Percentiles rank a stretch among this genome's conserved stretches.
These are phyloP conservation scores for Actinomortierella wolfii DNA, from an alignment of 371 early-diverging fungal genomes.

Conservation along the genomic window DNA sequence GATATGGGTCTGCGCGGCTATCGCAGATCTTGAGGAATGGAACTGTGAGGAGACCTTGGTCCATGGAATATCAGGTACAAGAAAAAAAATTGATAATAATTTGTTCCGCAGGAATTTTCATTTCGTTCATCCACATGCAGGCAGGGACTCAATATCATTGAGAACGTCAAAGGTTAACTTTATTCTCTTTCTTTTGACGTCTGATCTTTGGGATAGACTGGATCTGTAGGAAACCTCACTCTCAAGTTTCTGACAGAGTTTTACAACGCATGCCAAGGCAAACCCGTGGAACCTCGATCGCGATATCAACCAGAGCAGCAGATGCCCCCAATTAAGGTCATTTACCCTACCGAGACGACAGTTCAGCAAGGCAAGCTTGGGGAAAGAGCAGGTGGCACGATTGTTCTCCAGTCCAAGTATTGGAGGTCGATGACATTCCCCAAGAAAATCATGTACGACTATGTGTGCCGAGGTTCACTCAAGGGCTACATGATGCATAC, in stretches of 20 bases:
- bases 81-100: background rate
- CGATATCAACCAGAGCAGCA: slow-evolving; percentile 9
- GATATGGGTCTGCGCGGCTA: background rate
- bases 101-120: background rate
- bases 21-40: background rate
- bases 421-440: slow-evolving; percentile 22
- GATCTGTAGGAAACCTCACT: slow-evolving; percentile 20
- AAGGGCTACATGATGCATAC: slow-evolving; percentile 36
- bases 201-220: slow-evolving; percentile 7
- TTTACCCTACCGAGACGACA: slow-evolving; percentile 31
- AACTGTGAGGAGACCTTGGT: background rate
- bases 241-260: slow-evolving; percentile 16
- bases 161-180: slow-evolving; percentile 8
- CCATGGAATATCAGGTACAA: background rate
- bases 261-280: slow-evolving; percentile 11
- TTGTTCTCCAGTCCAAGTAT: slow-evolving; percentile 14
- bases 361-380: slow-evolving; percentile 11
- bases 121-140: background rate
- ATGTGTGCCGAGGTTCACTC: slow-evolving; percentile 17
- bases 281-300: slow-evolving; percentile 3
- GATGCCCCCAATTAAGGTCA: slow-evolving; percentile 26
- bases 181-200: background rate
- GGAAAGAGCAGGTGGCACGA: slow-evolving; percentile 21
- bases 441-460: slow-evolving; percentile 19
- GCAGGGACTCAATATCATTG: background rate